Evolutionary conservation across 306 rosid genomes (phyloP).

Genomic region (Casuarina cunninghamiana): DNA sequence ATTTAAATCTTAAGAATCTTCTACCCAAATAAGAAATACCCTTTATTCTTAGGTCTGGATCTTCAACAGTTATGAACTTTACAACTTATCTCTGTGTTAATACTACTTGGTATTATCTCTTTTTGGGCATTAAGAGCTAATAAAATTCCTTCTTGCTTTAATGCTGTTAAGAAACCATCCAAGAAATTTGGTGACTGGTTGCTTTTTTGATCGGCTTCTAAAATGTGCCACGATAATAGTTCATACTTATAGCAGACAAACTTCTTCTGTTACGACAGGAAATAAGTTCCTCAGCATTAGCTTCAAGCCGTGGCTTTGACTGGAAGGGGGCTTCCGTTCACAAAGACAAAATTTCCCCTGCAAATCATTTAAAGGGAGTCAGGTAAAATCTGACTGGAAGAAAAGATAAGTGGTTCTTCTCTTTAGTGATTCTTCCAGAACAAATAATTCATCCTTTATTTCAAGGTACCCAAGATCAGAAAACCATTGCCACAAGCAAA

Average conservation of each 20-base stretch:
- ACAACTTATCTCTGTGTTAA: too few species aligned
- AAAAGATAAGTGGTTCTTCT: conserved; percentile 18
- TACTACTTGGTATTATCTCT: too few species aligned
- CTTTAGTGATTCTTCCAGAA: conserved; percentile 29
- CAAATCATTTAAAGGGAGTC: conserved; percentile 4
- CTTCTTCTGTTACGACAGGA: conserved; percentile 31
- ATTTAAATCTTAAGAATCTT: too few species aligned
- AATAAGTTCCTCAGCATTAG: conserved; percentile 21
- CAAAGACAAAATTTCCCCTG: conserved; percentile 28
- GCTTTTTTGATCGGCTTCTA: not conserved
- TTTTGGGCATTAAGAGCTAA: too few species aligned
- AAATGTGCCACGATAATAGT: too few species aligned
- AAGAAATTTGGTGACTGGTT: not conserved
- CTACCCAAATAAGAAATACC: too few species aligned
- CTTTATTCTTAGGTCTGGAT: too few species aligned
- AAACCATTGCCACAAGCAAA: conserved; percentile 27
- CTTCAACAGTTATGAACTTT: too few species aligned
- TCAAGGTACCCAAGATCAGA: conserved; percentile 26
- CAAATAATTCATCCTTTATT: conserved; percentile 25
- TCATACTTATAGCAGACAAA: not conserved
- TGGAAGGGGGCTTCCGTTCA: conserved; percentile 30
- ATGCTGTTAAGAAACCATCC: too few species aligned
- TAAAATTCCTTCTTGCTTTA: too few species aligned
- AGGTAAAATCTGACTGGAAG: conserved; percentile 21
- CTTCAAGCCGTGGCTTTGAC: conserved; percentile 26